These are phyloP conservation scores for Sarcomyxa edulis DNA, from an alignment of 768 basidiomycete genomes.

Conservation along the genomic window DNA sequence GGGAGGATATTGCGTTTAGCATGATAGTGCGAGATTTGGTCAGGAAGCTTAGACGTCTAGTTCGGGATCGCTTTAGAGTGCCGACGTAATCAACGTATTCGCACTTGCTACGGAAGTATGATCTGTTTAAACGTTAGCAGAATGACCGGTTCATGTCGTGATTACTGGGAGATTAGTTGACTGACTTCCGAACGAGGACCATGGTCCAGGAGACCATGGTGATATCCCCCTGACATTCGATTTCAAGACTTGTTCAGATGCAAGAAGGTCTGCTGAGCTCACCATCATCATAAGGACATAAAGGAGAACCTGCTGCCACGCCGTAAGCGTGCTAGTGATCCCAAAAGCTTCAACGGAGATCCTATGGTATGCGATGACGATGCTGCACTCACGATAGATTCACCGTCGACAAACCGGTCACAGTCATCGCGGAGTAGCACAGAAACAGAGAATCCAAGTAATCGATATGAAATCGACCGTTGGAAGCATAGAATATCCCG, in stretches of 20 bases:
- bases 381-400: too few relatives aligned
- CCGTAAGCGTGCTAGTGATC: conserved; percentile 41
- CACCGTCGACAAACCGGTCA: conserved; percentile 40
- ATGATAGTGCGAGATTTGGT: conserved; percentile 21
- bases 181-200: conserved; percentile 57
- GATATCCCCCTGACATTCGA: conserved; percentile 32
- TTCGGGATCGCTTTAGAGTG: conserved; percentile 8
- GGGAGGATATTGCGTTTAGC: conserved; percentile 27
- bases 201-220: conserved; percentile 59
- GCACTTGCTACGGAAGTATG: conserved; percentile 38
- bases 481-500: conserved; percentile 61
- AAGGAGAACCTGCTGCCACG: conserved; percentile 43
- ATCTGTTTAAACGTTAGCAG: conserved; percentile 18
- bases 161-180: neutral
- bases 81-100: conserved; percentile 37
- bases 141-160: neutral
- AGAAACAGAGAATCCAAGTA: conserved; percentile 58
- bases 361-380: too few relatives aligned
- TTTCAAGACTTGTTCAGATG: neutral
- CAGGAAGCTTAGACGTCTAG: conserved; percentile 9
- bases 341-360: too few relatives aligned
- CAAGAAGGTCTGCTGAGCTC: conserved; percentile 13
- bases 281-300: conserved; percentile 51
- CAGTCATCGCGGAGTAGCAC: conserved; percentile 56
- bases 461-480: conserved; percentile 43